A percentile compares a stretch with the other conserved stretches of the same genome.
These are phyloP conservation scores for Apiospora marii DNA, from an alignment of 2,329 filamentous ascomycete species.

Conservation along the genomic window DNA sequence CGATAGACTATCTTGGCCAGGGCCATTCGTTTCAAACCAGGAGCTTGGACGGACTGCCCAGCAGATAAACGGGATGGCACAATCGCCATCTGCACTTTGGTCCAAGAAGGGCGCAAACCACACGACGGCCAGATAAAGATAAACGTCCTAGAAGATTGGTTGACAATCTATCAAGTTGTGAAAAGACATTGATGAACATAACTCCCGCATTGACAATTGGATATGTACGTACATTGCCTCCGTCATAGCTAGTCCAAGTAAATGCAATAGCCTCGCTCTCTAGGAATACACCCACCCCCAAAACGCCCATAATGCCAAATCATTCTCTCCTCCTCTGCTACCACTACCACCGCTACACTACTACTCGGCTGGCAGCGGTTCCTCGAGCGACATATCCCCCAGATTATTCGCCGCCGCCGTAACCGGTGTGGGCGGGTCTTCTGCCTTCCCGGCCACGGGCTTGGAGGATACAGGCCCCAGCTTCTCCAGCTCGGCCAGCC, in stretches of 20 bases:
- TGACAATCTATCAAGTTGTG: background rate
- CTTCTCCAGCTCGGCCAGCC: slow-evolving; percentile 58
- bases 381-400: slow-evolving; percentile 47
- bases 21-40: too few species aligned
- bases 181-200: background rate
- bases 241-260: background rate
- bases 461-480: slow-evolving; percentile 42
- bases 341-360: background rate
- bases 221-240: background rate
- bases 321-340: background rate
- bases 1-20: too few species aligned
- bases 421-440: slow-evolving; percentile 43
- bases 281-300: background rate
- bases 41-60: too few species aligned
- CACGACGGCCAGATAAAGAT: too few species aligned
- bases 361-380: slow-evolving; percentile 30
- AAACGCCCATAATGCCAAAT: background rate
- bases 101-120: too few species aligned
- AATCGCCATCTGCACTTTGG: too few species aligned
- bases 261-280: background rate
- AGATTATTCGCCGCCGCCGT: slow-evolving; percentile 45
- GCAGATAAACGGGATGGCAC: too few species aligned
- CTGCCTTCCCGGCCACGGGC: slow-evolving; percentile 37
- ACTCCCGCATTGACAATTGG: background rate
- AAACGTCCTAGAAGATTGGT: too few species aligned